Evolutionary conservation across 495 filamentous ascomycete species (phyloP).

Genomic region (Neurospora sp.): DNA sequence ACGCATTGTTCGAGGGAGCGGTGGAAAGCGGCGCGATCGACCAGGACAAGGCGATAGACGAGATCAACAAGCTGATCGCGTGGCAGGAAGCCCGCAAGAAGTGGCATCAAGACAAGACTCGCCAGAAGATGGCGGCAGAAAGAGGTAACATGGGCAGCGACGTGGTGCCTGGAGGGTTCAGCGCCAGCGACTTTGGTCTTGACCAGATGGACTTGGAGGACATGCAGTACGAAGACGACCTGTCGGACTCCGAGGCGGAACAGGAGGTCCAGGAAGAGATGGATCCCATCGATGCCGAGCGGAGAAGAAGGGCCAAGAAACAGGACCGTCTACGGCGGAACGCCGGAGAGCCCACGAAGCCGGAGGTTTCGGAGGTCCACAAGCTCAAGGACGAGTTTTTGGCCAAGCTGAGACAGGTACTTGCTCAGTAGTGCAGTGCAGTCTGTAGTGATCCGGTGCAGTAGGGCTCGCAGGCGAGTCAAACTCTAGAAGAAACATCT

Average conservation of each 20-base stretch:
- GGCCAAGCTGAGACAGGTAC: slow-evolving; percentile 72
- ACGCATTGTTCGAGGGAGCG: slow-evolving; percentile 76
- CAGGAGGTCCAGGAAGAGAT: slow-evolving; percentile 64
- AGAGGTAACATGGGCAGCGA: slow-evolving; percentile 41
- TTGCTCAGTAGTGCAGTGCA: slow-evolving; percentile 45
- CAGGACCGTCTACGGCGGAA: slow-evolving; percentile 70
- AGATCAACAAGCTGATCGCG: slow-evolving; percentile 75
- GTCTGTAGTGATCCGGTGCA: background rate
- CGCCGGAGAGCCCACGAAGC: slow-evolving; percentile 87
- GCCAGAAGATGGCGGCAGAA: slow-evolving; percentile 96
- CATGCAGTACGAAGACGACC: slow-evolving; percentile 65
- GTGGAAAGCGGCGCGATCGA: slow-evolving; percentile 56
- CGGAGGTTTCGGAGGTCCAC: slow-evolving; percentile 62
- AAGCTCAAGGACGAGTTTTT: slow-evolving; percentile 73
- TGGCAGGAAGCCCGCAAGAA: slow-evolving; percentile 94
- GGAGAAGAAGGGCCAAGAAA: slow-evolving; percentile 59
- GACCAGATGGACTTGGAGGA: slow-evolving; percentile 80
- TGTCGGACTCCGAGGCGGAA: slow-evolving; percentile 59
- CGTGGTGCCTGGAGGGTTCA: slow-evolving; percentile 42
- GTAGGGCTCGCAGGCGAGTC: background rate
- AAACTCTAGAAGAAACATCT: background rate
- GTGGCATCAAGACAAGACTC: slow-evolving; percentile 95
- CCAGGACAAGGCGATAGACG: slow-evolving; percentile 57
- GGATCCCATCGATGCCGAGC: slow-evolving; percentile 80
- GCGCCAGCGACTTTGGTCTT: slow-evolving; percentile 75